These are phyloP conservation scores for Clonostachys rosea DNA, from an alignment of 2,329 filamentous ascomycete species.

Conservation along the genomic window DNA sequence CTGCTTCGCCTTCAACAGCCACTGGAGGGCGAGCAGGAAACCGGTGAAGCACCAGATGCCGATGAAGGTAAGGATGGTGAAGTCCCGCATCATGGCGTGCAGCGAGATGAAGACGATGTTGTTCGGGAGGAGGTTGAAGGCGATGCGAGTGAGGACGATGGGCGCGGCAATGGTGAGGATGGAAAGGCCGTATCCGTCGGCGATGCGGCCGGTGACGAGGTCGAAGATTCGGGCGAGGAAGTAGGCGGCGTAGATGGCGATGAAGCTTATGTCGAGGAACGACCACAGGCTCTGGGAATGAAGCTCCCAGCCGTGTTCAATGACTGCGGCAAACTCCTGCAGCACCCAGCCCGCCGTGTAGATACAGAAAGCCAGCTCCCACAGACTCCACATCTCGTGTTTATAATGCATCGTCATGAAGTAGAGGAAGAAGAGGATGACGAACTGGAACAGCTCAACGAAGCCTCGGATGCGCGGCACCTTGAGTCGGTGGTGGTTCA, in stretches of 20 bases:
- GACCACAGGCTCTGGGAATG: constrained; percentile 74
- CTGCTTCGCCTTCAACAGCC: constrained; percentile 40
- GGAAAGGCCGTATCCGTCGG: no score
- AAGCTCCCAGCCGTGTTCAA: constrained; percentile 63
- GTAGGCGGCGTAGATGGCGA: constrained; percentile 58
- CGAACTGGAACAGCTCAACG: constrained; percentile 61
- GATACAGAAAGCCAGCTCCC: constrained; percentile 57
- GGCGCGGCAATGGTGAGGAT: constrained; percentile 64
- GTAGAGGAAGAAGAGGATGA: constrained; percentile 59
- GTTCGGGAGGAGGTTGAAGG: constrained; percentile 70
- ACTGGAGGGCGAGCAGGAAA: constrained; percentile 65
- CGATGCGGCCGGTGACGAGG: no score
- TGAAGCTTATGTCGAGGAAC: constrained; percentile 68
- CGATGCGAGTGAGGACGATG: constrained; percentile 64
- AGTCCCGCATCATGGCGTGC: constrained; percentile 71
- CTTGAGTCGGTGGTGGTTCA: constrained; percentile 70
- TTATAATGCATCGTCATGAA: constrained; percentile 53
- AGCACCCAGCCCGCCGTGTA: constrained; percentile 66
- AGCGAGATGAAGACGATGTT: constrained; percentile 73
- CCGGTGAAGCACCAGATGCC: constrained; percentile 67
- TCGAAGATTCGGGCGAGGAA: constrained; percentile 41
- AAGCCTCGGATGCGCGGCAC: constrained; percentile 64
- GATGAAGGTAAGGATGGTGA: constrained; percentile 61
- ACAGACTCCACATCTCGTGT: constrained; percentile 10
- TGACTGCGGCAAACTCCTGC: constrained; percentile 59